These are phyloP conservation scores for Dendrobium huoshanense DNA, from an alignment of 106 monocot genomes.

Conservation along the genomic window DNA sequence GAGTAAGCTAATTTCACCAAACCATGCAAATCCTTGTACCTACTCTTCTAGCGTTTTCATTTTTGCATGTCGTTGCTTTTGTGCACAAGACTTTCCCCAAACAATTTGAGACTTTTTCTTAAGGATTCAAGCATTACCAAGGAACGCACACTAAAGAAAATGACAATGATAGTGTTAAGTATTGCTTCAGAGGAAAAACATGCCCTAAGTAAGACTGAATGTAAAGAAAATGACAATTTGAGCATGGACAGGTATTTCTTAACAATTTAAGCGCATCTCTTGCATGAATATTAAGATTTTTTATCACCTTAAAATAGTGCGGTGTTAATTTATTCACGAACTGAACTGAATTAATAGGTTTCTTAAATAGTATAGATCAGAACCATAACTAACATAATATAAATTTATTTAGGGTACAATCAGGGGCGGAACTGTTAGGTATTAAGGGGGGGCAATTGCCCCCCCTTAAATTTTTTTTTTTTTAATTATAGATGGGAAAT, in stretches of 20 bases:
- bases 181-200: not conserved
- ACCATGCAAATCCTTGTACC: no score
- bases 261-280: not conserved
- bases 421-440: no score
- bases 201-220: not conserved
- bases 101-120: not conserved
- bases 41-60: no score
- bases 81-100: no score
- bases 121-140: not conserved
- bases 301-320: not conserved
- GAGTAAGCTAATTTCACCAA: no score
- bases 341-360: not conserved
- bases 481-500: no score
- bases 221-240: not conserved
- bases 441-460: no score
- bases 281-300: not conserved
- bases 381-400: not conserved
- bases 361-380: not conserved
- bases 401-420: not conserved
- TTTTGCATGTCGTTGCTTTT: no score
- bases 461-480: no score
- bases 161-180: not conserved
- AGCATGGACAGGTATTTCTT: not conserved
- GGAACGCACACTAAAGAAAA: not conserved
- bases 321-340: not conserved